Evolutionary conservation across 2,329 filamentous ascomycete species (phyloP).

Genomic region (Botrytis deweyae): DNA sequence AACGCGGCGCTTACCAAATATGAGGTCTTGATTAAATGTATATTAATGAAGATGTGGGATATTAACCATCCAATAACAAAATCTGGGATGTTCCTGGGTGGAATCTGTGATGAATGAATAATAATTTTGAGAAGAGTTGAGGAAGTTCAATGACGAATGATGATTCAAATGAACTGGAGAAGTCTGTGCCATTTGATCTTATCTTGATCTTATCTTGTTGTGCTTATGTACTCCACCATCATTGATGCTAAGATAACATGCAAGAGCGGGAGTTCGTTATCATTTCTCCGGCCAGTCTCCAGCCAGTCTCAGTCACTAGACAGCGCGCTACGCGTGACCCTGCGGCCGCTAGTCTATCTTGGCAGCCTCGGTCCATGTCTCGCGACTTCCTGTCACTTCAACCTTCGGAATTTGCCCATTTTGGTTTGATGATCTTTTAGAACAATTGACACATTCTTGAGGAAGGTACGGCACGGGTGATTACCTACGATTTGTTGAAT

Average conservation of each 20-base stretch:
- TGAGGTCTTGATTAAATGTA: neutral
- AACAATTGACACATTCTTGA: neutral
- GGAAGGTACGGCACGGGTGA: neutral
- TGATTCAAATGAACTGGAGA: neutral
- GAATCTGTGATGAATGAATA: neutral
- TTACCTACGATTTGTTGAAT: neutral
- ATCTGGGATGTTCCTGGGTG: neutral
- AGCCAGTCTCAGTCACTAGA: neutral
- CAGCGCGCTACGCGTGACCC: neutral
- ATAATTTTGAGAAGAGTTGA: neutral
- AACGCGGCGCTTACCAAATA: neutral
- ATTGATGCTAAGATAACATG: neutral
- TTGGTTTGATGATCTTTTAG: neutral
- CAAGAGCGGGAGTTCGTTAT: neutral
- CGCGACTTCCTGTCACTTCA: neutral
- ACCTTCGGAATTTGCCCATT: neutral
- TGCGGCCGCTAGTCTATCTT: constrained; percentile 8
- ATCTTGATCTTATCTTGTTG: neutral
- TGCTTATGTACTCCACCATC: neutral
- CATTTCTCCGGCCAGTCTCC: neutral
- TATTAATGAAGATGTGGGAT: neutral
- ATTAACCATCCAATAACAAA: neutral
- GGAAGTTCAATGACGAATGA: neutral
- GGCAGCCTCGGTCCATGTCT: constrained; percentile 4
- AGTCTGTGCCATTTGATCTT: neutral